phyloP scores from a whole-genome alignment of 345 rosid genomes.

The Cardamine chenopodiifolia region DNA sequence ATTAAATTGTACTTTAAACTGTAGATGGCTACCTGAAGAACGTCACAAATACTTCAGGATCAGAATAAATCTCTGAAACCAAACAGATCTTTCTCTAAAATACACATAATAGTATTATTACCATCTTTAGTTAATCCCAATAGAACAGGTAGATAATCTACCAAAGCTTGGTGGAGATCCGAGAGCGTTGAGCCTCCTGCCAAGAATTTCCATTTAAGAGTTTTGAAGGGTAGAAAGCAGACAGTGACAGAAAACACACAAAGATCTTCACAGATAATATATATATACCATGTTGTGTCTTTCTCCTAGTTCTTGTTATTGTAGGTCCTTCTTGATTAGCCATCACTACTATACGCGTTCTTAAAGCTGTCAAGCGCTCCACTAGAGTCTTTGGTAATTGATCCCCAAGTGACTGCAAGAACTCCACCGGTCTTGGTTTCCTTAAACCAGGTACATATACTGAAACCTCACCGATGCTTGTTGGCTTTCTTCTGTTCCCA shows the following conservation, averaged over 20 bases:
- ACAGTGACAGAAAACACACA: conserved; percentile 13
- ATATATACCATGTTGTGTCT: conserved; percentile 87
- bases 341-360: conserved; percentile 97
- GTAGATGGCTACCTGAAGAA: conserved; percentile 69
- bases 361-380: conserved; percentile 79
- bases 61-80: conserved; percentile 27
- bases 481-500: conserved; percentile 82
- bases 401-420: conserved; percentile 69
- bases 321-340: conserved; percentile 98
- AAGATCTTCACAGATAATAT: neutral
- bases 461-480: conserved; percentile 84
- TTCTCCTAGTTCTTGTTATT: conserved; percentile 86
- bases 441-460: conserved; percentile 96
- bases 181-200: conserved; percentile 89
- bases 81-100: conserved; percentile 1
- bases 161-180: conserved; percentile 96
- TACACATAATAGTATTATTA: conserved; percentile 36
- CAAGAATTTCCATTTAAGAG: conserved; percentile 40
- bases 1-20: conserved; percentile 74
- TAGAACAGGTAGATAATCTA: conserved; percentile 94
- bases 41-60: conserved; percentile 21
- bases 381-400: conserved; percentile 70
- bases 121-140: conserved; percentile 91
- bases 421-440: conserved; percentile 86
- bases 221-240: neutral